These are phyloP conservation scores for Arctium minus DNA, from an alignment of 129 eudicot genomes.

Conservation along the genomic window DNA sequence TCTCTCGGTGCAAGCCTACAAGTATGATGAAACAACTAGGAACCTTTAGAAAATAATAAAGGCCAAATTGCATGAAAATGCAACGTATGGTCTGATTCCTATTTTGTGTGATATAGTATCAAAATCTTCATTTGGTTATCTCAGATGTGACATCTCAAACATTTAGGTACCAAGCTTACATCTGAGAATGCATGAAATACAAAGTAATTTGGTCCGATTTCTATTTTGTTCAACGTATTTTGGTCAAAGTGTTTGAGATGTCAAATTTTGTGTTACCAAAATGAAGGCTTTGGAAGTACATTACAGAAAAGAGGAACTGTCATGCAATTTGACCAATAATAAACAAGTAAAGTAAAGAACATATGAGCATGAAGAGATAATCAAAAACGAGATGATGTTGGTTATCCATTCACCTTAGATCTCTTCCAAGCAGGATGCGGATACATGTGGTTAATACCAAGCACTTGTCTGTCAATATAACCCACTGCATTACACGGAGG, in stretches of 20 bases:
- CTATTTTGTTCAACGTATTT: neutral
- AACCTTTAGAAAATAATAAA: neutral
- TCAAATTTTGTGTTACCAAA: neutral
- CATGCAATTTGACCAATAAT: neutral
- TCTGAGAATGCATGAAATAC: neutral
- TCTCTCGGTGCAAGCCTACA: conserved; percentile 62
- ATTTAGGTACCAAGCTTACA: neutral
- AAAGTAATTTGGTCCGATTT: neutral
- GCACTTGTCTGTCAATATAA: conserved; percentile 63
- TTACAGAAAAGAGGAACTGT: neutral
- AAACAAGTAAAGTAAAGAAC: neutral
- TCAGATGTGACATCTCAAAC: neutral
- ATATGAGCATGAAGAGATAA: neutral
- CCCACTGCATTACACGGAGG: conserved; percentile 89
- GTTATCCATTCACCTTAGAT: conserved; percentile 47
- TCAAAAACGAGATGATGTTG: neutral
- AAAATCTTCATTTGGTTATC: neutral
- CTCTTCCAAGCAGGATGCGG: conserved; percentile 87
- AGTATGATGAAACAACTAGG: neutral
- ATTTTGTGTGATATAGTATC: neutral
- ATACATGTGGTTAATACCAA: conserved; percentile 76
- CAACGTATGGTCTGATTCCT: neutral
- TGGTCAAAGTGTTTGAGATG: neutral
- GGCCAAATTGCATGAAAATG: neutral
- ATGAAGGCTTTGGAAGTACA: neutral